Evolutionary conservation across 1,139 yeast genomes (phyloP).

Genomic region (Geotrichum klebahnii): DNA sequence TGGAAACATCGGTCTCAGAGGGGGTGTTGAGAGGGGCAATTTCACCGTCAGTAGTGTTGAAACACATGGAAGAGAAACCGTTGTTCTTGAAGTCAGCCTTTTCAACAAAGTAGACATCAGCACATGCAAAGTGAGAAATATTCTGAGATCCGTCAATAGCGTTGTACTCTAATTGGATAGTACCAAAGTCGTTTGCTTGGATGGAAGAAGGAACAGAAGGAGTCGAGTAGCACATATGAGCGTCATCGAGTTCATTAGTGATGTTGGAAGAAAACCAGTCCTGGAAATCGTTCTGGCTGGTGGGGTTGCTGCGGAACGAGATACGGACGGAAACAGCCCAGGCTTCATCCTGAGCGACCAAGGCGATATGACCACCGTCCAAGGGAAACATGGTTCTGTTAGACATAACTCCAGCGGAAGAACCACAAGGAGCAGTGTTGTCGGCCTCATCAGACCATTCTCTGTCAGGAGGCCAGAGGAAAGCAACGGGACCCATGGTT

Average conservation of each 20-base stretch:
- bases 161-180: slow-evolving; percentile 42
- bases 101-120: slow-evolving; percentile 43
- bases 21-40: slow-evolving; percentile 28
- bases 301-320: slow-evolving; percentile 41
- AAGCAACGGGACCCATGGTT: slow-evolving; percentile 45
- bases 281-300: slow-evolving; percentile 40
- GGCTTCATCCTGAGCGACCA: slow-evolving; percentile 42
- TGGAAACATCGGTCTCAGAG: slow-evolving; percentile 24
- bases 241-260: slow-evolving; percentile 40
- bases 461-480: slow-evolving; percentile 43
- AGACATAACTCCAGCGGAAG: slow-evolving; percentile 32
- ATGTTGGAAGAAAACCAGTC: slow-evolving; percentile 42
- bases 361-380: slow-evolving; percentile 44
- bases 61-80: slow-evolving; percentile 39
- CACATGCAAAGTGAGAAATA: slow-evolving; percentile 42
- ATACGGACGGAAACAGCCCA: slow-evolving; percentile 42
- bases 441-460: slow-evolving; percentile 45
- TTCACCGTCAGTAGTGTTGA: slow-evolving; percentile 42
- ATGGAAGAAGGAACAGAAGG: slow-evolving; percentile 42
- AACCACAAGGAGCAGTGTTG: slow-evolving; percentile 45
- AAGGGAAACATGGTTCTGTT: slow-evolving; percentile 45
- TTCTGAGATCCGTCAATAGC: slow-evolving; percentile 41
- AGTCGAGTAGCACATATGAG: slow-evolving; percentile 44
- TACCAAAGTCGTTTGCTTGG: slow-evolving; percentile 41
- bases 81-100: slow-evolving; percentile 38